Evolutionary conservation across 768 basidiomycete species (phyloP).

Genomic region (Pleurotus sapidus): DNA sequence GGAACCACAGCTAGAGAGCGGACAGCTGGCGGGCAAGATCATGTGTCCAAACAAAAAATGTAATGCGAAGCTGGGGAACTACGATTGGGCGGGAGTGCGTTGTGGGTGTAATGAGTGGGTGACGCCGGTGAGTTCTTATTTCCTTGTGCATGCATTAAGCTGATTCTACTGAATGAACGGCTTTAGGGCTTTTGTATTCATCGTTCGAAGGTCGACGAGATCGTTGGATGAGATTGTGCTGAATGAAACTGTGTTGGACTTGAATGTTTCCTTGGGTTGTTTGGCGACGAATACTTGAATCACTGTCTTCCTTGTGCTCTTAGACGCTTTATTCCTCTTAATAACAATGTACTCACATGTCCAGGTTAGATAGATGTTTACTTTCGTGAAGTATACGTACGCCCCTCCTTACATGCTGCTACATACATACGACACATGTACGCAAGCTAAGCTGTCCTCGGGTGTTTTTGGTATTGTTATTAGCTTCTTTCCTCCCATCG

Average conservation of each 20-base stretch:
- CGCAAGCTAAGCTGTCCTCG: not conserved
- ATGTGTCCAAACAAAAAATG: slow-evolving; percentile 91
- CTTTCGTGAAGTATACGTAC: too few relatives aligned
- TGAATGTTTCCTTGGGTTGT: not conserved
- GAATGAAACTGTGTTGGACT: not conserved
- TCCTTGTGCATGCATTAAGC: not conserved
- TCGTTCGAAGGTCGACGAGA: slow-evolving; percentile 67
- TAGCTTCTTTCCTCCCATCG: slow-evolving; percentile 70
- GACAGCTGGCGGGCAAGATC: slow-evolving; percentile 85
- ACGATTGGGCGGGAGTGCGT: slow-evolving; percentile 93
- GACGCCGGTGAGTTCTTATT: slow-evolving; percentile 61
- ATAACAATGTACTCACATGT: too few relatives aligned
- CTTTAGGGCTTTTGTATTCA: slow-evolving; percentile 64
- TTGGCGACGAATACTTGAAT: too few relatives aligned
- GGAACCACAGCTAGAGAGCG: slow-evolving; percentile 75
- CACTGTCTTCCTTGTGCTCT: too few relatives aligned
- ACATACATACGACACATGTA: not conserved
- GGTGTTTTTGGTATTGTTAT: slow-evolving; percentile 3
- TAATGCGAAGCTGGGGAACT: slow-evolving; percentile 88
- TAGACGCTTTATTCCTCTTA: too few relatives aligned
- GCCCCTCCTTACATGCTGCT: not conserved
- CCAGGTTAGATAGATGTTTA: too few relatives aligned
- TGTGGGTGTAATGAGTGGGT: slow-evolving; percentile 95
- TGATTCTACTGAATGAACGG: not conserved
- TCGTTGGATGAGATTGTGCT: slow-evolving; percentile 28